Percentiles rank a stretch among this genome's conserved stretches.
phyloP scores from a whole-genome alignment of 2,329 filamentous ascomycete genomes.

The Macrophomina tecta region DNA sequence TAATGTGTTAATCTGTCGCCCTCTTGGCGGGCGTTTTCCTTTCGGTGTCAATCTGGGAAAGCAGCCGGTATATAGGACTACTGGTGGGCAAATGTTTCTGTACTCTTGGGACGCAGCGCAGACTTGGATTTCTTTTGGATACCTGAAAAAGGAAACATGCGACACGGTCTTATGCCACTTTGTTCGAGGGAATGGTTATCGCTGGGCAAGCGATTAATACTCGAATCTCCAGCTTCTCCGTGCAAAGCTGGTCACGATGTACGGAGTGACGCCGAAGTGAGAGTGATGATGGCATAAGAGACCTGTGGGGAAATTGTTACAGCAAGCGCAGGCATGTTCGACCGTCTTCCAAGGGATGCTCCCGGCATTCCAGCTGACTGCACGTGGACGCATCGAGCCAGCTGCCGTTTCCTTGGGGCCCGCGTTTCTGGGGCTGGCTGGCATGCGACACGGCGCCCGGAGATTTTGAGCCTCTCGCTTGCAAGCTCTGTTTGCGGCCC shows the following conservation, averaged over 20 bases:
- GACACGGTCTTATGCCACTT: neutral
- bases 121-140: neutral
- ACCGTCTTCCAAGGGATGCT: neutral
- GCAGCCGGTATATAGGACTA: neutral
- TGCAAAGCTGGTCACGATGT: neutral
- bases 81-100: neutral
- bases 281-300: neutral
- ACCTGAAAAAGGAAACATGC: neutral
- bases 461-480: constrained; percentile 6
- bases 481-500: neutral
- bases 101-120: neutral
- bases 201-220: neutral
- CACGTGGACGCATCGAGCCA: constrained; percentile 8
- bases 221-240: neutral
- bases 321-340: too few relatives aligned
- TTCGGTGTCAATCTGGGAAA: neutral
- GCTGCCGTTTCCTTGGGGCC: neutral
- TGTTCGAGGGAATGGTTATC: neutral
- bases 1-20: constrained; percentile 5
- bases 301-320: too few relatives aligned
- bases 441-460: constrained; percentile 4
- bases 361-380: neutral
- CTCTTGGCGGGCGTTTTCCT: neutral
- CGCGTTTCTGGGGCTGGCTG: constrained; percentile 3
- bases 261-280: too few relatives aligned